phyloP scores from a whole-genome alignment of 331 rosid genomes.

The Erythrophleum ivorense region DNA sequence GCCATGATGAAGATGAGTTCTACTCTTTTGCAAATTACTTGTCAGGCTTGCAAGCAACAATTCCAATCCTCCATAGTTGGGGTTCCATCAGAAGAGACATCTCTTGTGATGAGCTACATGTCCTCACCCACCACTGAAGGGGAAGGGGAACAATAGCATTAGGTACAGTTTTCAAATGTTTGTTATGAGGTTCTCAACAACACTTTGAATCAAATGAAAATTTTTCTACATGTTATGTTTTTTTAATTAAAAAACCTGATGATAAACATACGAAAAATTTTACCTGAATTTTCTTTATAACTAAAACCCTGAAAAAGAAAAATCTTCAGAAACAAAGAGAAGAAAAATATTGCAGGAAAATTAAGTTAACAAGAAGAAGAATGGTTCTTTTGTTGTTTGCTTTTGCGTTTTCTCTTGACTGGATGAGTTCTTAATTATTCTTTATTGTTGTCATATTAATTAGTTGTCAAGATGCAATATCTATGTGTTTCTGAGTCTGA shows the following conservation, averaged over 20 bases:
- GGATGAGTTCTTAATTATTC: constrained; percentile 29
- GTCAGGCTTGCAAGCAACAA: constrained; percentile 78
- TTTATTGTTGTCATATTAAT: constrained; percentile 40
- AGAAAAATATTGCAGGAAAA: not conserved
- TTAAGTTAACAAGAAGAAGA: not conserved
- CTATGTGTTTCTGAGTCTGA: constrained; percentile 53
- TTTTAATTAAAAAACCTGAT: not conserved
- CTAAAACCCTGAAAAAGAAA: not conserved
- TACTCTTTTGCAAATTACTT: constrained; percentile 80
- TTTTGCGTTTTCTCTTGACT: constrained; percentile 32
- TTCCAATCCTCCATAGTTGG: constrained; percentile 59
- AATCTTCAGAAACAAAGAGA: too few relatives aligned
- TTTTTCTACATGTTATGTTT: not conserved
- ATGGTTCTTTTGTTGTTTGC: constrained; percentile 23
- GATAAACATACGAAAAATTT: not conserved
- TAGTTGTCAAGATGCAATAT: constrained; percentile 36
- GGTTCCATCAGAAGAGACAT: constrained; percentile 72
- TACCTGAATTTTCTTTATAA: not conserved
- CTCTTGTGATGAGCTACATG: constrained; percentile 81
- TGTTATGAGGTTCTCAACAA: not conserved
- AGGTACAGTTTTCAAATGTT: not conserved
- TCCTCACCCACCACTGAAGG: constrained; percentile 85
- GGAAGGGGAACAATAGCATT: constrained; percentile 46
- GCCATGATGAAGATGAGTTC: constrained; percentile 73
- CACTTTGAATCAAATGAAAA: not conserved